Conservation (phyloP, 73 alveolate species). For the Paramecium sonneborni region DNA sequence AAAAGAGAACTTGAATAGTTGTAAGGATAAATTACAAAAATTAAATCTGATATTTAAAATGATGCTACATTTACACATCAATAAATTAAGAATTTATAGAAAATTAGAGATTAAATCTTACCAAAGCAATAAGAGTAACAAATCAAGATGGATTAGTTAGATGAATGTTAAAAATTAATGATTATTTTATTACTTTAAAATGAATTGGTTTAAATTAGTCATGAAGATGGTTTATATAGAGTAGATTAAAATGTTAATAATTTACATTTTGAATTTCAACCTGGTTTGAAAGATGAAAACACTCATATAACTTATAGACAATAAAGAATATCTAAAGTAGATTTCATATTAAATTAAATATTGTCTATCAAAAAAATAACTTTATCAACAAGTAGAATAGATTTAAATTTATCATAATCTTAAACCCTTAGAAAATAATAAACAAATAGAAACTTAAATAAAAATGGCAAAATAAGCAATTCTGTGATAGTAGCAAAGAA, state of each 20-base stretch:
- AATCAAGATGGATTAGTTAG: neutral
- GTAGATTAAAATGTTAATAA: neutral
- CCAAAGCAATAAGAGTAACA: neutral
- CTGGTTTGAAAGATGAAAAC: neutral
- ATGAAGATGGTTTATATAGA: conserved; percentile 7
- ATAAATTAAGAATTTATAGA: neutral
- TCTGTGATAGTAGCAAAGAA: neutral
- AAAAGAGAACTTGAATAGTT: neutral
- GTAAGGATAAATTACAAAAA: neutral
- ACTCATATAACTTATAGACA: neutral
- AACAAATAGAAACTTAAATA: neutral
- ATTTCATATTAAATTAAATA: neutral
- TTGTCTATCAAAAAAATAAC: neutral
- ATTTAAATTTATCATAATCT: neutral
- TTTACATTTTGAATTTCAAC: neutral
- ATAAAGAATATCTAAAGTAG: conserved; percentile 17
- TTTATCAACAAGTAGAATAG: neutral
- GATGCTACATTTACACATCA: neutral
- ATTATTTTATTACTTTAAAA: neutral
- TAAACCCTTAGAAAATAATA: neutral
- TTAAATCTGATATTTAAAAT: neutral
- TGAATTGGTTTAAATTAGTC: neutral
- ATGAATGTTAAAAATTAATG: neutral
- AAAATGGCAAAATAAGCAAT: neutral
- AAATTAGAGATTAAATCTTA: conserved; percentile 4